Evolutionary conservation across 768 basidiomycete species (phyloP).

Genomic region (Leccinellum luteum): DNA sequence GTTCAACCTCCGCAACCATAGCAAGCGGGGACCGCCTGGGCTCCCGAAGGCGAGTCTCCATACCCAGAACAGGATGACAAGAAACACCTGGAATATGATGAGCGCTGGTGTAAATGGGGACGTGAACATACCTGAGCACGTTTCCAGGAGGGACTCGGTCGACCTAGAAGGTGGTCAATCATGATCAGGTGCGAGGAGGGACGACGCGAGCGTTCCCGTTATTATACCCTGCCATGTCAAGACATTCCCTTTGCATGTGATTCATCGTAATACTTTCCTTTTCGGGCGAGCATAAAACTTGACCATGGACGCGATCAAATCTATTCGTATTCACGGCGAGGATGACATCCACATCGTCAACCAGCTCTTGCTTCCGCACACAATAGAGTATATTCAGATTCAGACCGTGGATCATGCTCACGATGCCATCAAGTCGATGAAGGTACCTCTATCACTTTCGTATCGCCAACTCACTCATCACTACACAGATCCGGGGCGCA

Average conservation of each 20-base stretch:
- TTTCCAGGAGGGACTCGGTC: conserved; percentile 89
- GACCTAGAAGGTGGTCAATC: conserved; percentile 92
- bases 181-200: conserved; percentile 40
- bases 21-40: conserved; percentile 59
- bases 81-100: conserved; percentile 60
- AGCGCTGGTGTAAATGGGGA: not conserved
- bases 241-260: conserved; percentile 32
- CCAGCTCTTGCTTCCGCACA: conserved; percentile 83
- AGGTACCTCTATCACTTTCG: conserved; percentile 45
- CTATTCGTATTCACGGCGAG: conserved; percentile 41
- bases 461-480: not conserved
- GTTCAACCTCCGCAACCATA: conserved; percentile 62
- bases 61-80: conserved; percentile 90
- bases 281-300: conserved; percentile 10
- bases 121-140: conserved; percentile 61
- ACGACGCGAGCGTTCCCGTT: not conserved
- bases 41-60: conserved; percentile 73
- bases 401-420: conserved; percentile 79
- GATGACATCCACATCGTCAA: conserved; percentile 81
- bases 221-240: conserved; percentile 5
- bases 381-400: conserved; percentile 63
- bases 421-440: conserved; percentile 96
- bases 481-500: conserved; percentile 76
- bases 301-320: conserved; percentile 30
- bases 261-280: conserved; percentile 19